Evolutionary conservation across 805 yeast genomes (phyloP).

Genomic region (Crinitomyces ghanaensis): DNA sequence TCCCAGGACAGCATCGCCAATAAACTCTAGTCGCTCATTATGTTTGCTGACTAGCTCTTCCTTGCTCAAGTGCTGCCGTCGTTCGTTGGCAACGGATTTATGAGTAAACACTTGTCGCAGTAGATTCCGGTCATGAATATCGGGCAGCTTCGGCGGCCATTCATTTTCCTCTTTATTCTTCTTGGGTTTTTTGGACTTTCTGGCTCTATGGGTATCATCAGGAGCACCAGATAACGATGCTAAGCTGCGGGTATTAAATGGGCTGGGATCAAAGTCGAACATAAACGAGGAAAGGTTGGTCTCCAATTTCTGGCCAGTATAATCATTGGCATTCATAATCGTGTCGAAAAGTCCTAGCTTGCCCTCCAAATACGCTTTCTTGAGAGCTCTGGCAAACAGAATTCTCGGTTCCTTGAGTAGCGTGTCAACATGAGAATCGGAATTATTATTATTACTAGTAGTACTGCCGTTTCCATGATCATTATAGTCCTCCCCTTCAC

Average conservation of each 20-base stretch:
- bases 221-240: too few species aligned
- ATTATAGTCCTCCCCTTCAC: slow-evolving; percentile 23
- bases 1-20: slow-evolving; percentile 81
- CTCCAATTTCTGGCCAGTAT: neutral
- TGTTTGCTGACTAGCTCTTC: slow-evolving; percentile 50
- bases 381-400: slow-evolving; percentile 48
- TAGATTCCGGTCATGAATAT: slow-evolving; percentile 46
- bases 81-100: slow-evolving; percentile 55
- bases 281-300: too few species aligned
- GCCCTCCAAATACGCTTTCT: slow-evolving; percentile 39
- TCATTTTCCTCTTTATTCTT: slow-evolving; percentile 6
- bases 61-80: slow-evolving; percentile 42
- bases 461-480: slow-evolving; percentile 38
- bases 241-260: too few species aligned
- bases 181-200: slow-evolving; percentile 4
- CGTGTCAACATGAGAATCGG: too few species aligned
- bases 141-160: slow-evolving; percentile 64
- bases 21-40: slow-evolving; percentile 80
- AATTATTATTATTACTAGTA: too few species aligned
- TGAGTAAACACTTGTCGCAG: slow-evolving; percentile 70
- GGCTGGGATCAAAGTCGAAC: too few species aligned
- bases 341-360: slow-evolving; percentile 45
- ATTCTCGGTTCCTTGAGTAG: slow-evolving; percentile 45
- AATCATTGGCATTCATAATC: slow-evolving; percentile 25
- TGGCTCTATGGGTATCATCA: neutral